Evolutionary conservation across 192 early-diverging fungal genomes (phyloP).

Genomic region (Coemansia sp.): DNA sequence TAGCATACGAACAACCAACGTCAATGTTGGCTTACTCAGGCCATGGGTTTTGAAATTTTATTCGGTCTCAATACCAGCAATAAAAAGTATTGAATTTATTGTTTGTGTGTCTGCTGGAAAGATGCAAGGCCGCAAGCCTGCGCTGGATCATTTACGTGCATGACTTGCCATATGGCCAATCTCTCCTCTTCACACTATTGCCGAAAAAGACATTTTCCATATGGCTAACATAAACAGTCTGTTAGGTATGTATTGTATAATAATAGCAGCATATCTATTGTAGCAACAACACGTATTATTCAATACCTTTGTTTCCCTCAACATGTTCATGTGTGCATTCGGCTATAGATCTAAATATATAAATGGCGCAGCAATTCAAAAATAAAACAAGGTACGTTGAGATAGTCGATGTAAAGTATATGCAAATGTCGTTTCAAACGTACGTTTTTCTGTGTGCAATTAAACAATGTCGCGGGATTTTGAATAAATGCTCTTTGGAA

Average conservation of each 20-base stretch:
- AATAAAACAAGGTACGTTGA: not conserved
- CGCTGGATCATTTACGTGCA: not conserved
- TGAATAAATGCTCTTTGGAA: not conserved
- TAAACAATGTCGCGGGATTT: too few relatives aligned
- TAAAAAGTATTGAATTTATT: conserved; percentile 1
- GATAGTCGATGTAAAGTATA: not conserved
- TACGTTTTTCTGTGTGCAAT: too few relatives aligned
- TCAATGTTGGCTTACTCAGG: not conserved
- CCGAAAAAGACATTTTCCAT: not conserved
- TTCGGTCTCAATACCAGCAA: not conserved
- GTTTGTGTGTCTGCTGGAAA: not conserved
- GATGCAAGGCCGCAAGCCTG: not conserved
- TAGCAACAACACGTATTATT: not conserved
- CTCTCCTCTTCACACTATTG: not conserved
- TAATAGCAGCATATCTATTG: not conserved
- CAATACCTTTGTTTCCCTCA: not conserved
- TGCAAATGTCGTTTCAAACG: not conserved
- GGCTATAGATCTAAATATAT: not conserved
- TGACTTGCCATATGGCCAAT: not conserved
- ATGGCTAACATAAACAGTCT: not conserved
- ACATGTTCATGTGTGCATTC: not conserved
- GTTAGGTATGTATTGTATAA: not conserved
- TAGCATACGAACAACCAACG: not conserved
- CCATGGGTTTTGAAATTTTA: not conserved
- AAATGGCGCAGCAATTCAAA: not conserved